Conservation (phyloP, 345 rosid species). For the Populus simonii region DNA sequence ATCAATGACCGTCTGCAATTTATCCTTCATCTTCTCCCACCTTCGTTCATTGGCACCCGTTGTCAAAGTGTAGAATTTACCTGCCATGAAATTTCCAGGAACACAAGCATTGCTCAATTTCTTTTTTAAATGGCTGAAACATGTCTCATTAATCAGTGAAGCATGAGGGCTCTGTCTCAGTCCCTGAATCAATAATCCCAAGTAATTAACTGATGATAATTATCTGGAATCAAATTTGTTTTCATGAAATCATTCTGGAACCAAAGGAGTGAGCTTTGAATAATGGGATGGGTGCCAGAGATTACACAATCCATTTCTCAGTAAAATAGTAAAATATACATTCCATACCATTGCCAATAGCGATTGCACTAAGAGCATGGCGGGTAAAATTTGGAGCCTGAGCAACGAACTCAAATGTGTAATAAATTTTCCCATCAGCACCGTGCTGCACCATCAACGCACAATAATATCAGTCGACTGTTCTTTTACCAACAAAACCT, state of each 20-base stretch:
- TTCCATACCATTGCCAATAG: conserved; percentile 69
- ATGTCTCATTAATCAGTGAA: background rate
- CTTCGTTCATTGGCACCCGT: conserved; percentile 88
- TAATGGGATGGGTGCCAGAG: background rate
- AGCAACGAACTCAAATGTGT: conserved; percentile 75
- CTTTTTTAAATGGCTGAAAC: background rate
- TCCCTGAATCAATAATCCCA: background rate
- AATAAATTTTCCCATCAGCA: conserved; percentile 72
- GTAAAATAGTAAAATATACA: background rate
- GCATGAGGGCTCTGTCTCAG: background rate
- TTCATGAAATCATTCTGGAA: background rate
- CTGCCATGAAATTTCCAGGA: conserved; percentile 33
- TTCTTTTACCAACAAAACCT: background rate
- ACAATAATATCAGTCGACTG: conserved; percentile 6
- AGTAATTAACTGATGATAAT: background rate
- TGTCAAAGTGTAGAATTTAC: conserved; percentile 79
- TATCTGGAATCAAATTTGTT: background rate
- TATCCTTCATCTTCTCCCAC: conserved; percentile 92
- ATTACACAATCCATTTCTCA: background rate
- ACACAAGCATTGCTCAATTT: background rate
- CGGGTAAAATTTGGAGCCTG: conserved; percentile 86
- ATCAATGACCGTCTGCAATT: conserved; percentile 61
- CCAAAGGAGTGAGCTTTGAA: background rate
- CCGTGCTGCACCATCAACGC: conserved; percentile 55
- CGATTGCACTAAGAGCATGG: conserved; percentile 72